Evolutionary conservation across 1,139 yeast genomes (phyloP), one percentile per base, ranked within the genome.

Genomic region (Debaryomycetaceae sp.): DNA sequence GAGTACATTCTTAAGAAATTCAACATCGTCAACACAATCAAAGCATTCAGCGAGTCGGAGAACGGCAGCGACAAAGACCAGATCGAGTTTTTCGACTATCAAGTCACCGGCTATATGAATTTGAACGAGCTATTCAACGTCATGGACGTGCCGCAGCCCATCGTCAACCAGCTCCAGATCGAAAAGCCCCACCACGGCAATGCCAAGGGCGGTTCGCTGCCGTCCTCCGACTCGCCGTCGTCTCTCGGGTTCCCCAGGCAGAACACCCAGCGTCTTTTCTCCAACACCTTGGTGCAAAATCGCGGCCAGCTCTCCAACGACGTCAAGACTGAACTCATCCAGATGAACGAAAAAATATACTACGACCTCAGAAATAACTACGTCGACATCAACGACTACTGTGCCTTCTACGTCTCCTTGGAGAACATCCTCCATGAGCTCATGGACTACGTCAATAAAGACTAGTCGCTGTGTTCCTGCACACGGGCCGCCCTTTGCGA

Each of bases 121-220:
- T 66, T 71, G 62, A 67, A 66, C 43, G 76, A 72, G 46, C 58
- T 72, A 43, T 72, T 72, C 49, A 67, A 66, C 44, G 60, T 68
- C 0, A 71, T 72, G 75, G 69, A 71, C 53, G 77, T 72, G 6
- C 75, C 78, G 0, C 76, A 69, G 45, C 77, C 78, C 3, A 54
- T 35, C 13, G 34, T 36, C 33, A 24, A 31, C 41, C n/a, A 17
- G 20, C 9, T 8, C 24, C 24, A 11, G 13, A 27, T 27, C 31
- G 31, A 27, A 27, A 7, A 7, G 11, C 3, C 31, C 36, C 8
- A 34, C 22, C 8, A 8, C 36, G 36, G n/a, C 36, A 4, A 34
- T 13, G 9, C 3, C 9, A 17, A 17, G 20, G 20, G 20, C 20
- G 20, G 20, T n/a, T 6, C 8, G 8, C 9, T 9, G 31, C 11